Base-by-base conservation (phyloP, 371 early-diverging fungal genomes). In the Basidiobolus meristosporus region DNA sequence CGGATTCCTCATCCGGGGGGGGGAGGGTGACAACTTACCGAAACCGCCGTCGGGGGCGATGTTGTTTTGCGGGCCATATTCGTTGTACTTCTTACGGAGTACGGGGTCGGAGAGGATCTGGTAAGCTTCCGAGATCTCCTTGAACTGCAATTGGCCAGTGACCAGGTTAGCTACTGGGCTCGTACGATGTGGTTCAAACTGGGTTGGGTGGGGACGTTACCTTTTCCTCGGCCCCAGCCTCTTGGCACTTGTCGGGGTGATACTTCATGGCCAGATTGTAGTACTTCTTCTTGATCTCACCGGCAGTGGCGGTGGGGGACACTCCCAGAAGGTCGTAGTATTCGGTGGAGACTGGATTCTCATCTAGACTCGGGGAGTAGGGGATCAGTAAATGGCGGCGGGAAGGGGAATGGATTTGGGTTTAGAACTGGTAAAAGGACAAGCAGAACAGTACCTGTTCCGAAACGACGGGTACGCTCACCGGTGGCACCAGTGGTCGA, bases 201-300 rank as follows among this genome's bases (percentile, higher is more conserved):
- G 28, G 2, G 2, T 7, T 3, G 15, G 18, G 34, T 21, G 2
- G 7, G 11, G 3, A 16, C 15, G 22, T 19, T 59, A 79, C 78
- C 62, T 72, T 82, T 38, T 84, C 84, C 48, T 86, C 90, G 20
- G 91, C 90, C 9, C 76, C 69, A 7, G 85, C 71, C 45, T 76
- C 74, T 1, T 68, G 65, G 53, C 90, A 89, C 59, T 96, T 92
- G 60, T 96, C 96, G 11, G 89, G 98, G 57, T 98, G 98, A 52
- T 70, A 90, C 59, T 84, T 82, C 42, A 91, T 72, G 7, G 92
- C 93, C 47, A 79, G 62, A 40, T 73, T 66, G 46, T 90, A 84
- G 63, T 92, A 99, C 21, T 83, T 83, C 55, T 91, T 92, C 53
- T 92, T 93, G 43, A 99, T 91, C 40, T 87, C 84, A 12, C 70